phyloP scores from a whole-genome alignment of 306 rosid species.

The Quercus agrifolia region DNA sequence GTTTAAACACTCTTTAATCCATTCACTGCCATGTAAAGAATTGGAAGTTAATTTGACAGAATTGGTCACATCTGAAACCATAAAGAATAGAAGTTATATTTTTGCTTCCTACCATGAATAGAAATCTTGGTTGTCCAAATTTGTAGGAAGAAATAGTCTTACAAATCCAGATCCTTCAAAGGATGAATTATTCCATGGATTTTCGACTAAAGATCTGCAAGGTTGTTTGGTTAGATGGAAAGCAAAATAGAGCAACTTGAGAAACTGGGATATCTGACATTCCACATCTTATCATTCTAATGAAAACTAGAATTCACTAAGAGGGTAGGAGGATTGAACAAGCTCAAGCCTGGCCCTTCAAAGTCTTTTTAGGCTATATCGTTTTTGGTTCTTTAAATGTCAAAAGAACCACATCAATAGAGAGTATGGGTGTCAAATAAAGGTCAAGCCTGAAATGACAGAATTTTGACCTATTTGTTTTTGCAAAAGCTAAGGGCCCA shows the following conservation, averaged over 20 bases:
- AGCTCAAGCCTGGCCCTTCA: too few species aligned
- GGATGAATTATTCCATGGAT: conserved; percentile 98
- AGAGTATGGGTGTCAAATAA: neutral
- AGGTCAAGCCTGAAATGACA: neutral
- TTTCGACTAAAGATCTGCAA: conserved; percentile 81
- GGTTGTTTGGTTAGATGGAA: conserved; percentile 24
- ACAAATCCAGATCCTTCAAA: conserved; percentile 96
- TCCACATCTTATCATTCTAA: neutral
- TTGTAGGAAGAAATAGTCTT: conserved; percentile 92
- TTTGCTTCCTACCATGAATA: conserved; percentile 72
- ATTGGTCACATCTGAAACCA: conserved; percentile 22
- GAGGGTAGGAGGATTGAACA: neutral
- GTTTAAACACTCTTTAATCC: conserved; percentile 67
- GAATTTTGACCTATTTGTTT: neutral
- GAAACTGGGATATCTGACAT: neutral
- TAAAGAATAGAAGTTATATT: conserved; percentile 16
- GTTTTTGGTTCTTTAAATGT: too few species aligned
- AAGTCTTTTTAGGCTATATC: too few species aligned
- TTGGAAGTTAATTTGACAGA: conserved; percentile 19
- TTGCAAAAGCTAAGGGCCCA: too few species aligned
- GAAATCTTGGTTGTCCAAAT: conserved; percentile 74
- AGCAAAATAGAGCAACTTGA: conserved; percentile 5
- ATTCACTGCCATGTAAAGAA: conserved; percentile 52
- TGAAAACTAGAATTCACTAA: neutral
- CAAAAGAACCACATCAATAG: too few species aligned